A percentile compares a stretch with the other conserved stretches of the same genome.
Conservation (phyloP, 306 rosid species). For the Castanopsis chinensis region DNA sequence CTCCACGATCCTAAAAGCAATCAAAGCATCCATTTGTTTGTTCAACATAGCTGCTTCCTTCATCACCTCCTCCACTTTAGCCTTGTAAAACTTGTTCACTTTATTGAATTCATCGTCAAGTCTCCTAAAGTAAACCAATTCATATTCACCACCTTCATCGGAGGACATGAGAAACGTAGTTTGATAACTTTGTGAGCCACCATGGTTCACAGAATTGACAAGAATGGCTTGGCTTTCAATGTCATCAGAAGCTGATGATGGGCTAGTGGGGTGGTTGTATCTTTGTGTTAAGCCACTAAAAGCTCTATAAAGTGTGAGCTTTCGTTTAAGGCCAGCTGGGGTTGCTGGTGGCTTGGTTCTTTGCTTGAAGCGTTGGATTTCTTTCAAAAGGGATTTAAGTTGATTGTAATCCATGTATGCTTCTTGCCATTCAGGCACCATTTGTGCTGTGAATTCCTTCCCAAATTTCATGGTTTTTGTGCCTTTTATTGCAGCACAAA, state of each 20-base stretch:
- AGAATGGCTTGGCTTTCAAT: constrained; percentile 61
- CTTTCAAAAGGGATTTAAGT: constrained; percentile 52
- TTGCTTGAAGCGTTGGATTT: constrained; percentile 25
- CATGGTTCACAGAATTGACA: constrained; percentile 29
- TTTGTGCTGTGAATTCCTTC: constrained; percentile 54
- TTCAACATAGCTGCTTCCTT: constrained; percentile 57
- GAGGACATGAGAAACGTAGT: constrained; percentile 53
- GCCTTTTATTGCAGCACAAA: neutral
- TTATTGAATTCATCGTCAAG: constrained; percentile 64
- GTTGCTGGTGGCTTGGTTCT: constrained; percentile 20
- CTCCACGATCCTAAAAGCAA: constrained; percentile 67
- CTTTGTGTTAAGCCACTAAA: constrained; percentile 70
- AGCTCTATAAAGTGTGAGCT: constrained; percentile 52
- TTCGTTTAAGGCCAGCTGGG: constrained; percentile 35
- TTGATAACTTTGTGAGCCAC: constrained; percentile 29
- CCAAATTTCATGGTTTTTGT: constrained; percentile 64
- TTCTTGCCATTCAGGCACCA: constrained; percentile 78
- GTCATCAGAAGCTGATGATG: constrained; percentile 21
- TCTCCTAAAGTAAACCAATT: constrained; percentile 50
- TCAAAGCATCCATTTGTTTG: constrained; percentile 70
- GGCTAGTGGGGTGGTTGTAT: constrained; percentile 12
- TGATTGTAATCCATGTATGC: constrained; percentile 66
- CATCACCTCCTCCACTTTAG: constrained; percentile 55
- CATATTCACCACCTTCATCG: constrained; percentile 64
- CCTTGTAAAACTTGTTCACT: constrained; percentile 48